Base-by-base conservation (phyloP, 352 stramenopile genomes). In the Phytophthora pisi region DNA sequence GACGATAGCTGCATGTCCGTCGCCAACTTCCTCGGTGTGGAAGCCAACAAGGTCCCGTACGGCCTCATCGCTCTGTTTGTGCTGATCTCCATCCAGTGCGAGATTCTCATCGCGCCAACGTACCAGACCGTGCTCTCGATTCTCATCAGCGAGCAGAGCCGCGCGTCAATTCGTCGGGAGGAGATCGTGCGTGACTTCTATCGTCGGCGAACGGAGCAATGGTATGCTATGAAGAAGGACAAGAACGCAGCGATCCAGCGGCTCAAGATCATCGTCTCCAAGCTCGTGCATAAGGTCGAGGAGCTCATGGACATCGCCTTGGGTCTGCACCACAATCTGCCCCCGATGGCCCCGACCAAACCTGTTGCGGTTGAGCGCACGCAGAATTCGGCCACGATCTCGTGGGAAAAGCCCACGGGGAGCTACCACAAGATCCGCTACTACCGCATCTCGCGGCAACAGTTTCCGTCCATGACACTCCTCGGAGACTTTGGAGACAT, bases 301-400 rank as follows among this genome's bases (percentile, higher is more conserved):
- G 89, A 96, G 57, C 78, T 96, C 40, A 94, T 96, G 87, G 89
- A 96, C 56, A 95, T 96, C 40, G 89, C 89, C 0, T 87, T 92
- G 66, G 89, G 87, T 0, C 43, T 96, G 7, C 81, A 96, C 58
- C 82, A 95, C 65, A 95, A 92, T 43, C 58, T 96, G 13, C 89
- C 89, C 6, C 89, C 89, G 3, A 91, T 94, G 74, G 84, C 89
- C 7, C 89, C 87, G 3, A 68, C 75, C 1, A 86, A 88, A 31
- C 86, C 86, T 13, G 52, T 64, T 13, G 61, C 82, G 13, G 60
- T 91, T 9, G 84, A 92, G 5, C 77, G 64, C 49, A 83, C 84
- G 9, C 86, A 95, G 38, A 95, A 93, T 61, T 88, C 89, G 3
- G 74, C 89, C 8, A 93, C 82, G 2, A 75, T 96, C 7, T 75